Conservation (phyloP, 306 rosid species). For the Ammopiptanthus mongolicus region DNA sequence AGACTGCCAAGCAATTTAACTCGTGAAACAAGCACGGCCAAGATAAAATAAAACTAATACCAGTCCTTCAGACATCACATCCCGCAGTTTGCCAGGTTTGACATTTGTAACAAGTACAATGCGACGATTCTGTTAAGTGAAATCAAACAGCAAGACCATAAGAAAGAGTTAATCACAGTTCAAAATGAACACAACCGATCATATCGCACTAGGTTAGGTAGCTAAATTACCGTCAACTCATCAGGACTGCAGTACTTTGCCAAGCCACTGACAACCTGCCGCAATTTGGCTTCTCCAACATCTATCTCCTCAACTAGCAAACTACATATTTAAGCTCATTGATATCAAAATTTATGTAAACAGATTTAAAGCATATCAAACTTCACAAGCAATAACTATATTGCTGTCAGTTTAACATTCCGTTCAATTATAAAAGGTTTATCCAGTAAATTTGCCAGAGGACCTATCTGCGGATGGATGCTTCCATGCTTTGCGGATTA, state of each 20-base stretch:
- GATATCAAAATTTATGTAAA: conserved; percentile 9
- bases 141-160: conserved; percentile 13
- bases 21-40: background rate
- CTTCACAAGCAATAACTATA: background rate
- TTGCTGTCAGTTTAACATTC: background rate
- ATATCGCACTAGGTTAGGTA: background rate
- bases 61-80: conserved; percentile 94
- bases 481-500: conserved; percentile 88
- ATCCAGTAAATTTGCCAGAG: background rate
- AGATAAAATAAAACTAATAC: conserved; percentile 30
- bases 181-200: conserved; percentile 5
- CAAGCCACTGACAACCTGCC: conserved; percentile 95
- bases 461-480: conserved; percentile 99
- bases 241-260: conserved; percentile 84
- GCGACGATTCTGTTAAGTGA: conserved; percentile 57
- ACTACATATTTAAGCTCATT: conserved; percentile 39
- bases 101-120: conserved; percentile 90
- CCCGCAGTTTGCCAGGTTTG: conserved; percentile 95
- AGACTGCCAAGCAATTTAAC: conserved; percentile 7
- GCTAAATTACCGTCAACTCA: conserved; percentile 62
- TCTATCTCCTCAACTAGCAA: conserved; percentile 96
- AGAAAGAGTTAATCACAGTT: background rate
- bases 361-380: conserved; percentile 10
- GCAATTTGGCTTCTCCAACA: conserved; percentile 73
- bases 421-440: background rate